Evolutionary conservation across 306 rosid genomes (phyloP).

Genomic region (Sicyos edulis): DNA sequence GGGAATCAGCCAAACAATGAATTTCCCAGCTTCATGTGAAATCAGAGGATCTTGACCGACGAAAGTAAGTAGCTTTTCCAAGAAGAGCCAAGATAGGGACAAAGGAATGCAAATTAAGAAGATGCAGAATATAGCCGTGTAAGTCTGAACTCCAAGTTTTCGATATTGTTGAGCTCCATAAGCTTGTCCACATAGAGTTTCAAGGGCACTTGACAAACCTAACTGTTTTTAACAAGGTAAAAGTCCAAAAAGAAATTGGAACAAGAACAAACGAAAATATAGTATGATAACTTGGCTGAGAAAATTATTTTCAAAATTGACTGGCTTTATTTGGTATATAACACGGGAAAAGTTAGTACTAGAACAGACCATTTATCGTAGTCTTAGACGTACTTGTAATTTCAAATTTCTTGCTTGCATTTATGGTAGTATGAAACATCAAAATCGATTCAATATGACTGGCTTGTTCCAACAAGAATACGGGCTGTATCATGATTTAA

Average conservation of each 20-base stretch:
- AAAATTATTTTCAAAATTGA: background rate
- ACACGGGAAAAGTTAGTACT: background rate
- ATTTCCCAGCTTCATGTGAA: conserved; percentile 51
- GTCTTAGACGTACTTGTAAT: background rate
- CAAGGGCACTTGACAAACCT: conserved; percentile 56
- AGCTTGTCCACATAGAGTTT: conserved; percentile 55
- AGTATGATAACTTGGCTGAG: conserved; percentile 4
- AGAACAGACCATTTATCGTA: background rate
- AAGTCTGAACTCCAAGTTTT: conserved; percentile 41
- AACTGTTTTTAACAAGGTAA: conserved; percentile 26
- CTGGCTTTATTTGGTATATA: background rate
- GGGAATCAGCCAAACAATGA: conserved; percentile 50
- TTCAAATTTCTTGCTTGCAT: background rate
- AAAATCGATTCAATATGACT: background rate
- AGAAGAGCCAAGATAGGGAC: conserved; percentile 40
- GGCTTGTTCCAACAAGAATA: background rate
- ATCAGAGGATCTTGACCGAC: conserved; percentile 61
- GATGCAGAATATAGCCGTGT: conserved; percentile 53
- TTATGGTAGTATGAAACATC: background rate
- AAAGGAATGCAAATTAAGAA: conserved; percentile 39
- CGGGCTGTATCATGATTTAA: background rate
- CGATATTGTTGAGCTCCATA: conserved; percentile 51
- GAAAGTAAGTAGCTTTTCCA: conserved; percentile 41
- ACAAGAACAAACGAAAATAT: background rate
- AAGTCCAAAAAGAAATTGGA: background rate